These are phyloP conservation scores for Alternaria viburni DNA, from an alignment of 2,329 filamentous ascomycete species.

Conservation along the genomic window DNA sequence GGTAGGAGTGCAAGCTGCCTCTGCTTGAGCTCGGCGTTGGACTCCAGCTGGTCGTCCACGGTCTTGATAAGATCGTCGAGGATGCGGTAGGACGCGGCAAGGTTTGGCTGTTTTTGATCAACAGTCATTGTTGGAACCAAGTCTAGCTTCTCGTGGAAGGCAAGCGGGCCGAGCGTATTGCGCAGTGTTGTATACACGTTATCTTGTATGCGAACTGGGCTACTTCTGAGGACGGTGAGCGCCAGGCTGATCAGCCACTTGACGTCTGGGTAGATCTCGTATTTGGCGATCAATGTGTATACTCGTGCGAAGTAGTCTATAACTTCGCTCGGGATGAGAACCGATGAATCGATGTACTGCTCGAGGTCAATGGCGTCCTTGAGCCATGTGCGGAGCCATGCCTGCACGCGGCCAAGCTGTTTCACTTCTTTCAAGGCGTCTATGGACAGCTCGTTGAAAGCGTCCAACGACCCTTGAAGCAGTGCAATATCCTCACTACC, in stretches of 20 bases:
- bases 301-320: constrained; percentile 28
- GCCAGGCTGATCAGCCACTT: constrained; percentile 34
- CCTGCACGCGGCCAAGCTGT: constrained; percentile 19
- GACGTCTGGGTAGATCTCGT: constrained; percentile 27
- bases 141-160: constrained; percentile 27
- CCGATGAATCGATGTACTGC: constrained; percentile 16
- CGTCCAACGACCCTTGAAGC: constrained; percentile 30
- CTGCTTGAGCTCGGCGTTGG: constrained; percentile 27
- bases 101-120: constrained; percentile 5
- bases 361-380: constrained; percentile 27
- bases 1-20: constrained; percentile 40
- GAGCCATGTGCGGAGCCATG: constrained; percentile 31
- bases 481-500: constrained; percentile 13
- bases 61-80: constrained; percentile 36
- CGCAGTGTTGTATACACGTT: constrained; percentile 18
- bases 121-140: constrained; percentile 24
- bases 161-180: constrained; percentile 21
- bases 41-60: constrained; percentile 33
- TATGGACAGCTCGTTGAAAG: constrained; percentile 35
- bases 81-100: constrained; percentile 27
- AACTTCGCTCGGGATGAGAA: constrained; percentile 13
- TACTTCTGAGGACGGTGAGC: constrained; percentile 23
- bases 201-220: constrained; percentile 16
- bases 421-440: constrained; percentile 24
- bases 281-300: constrained; percentile 30